phyloP scores from a whole-genome alignment of 768 basidiomycete genomes.

The Tylopilus subfusipes region DNA sequence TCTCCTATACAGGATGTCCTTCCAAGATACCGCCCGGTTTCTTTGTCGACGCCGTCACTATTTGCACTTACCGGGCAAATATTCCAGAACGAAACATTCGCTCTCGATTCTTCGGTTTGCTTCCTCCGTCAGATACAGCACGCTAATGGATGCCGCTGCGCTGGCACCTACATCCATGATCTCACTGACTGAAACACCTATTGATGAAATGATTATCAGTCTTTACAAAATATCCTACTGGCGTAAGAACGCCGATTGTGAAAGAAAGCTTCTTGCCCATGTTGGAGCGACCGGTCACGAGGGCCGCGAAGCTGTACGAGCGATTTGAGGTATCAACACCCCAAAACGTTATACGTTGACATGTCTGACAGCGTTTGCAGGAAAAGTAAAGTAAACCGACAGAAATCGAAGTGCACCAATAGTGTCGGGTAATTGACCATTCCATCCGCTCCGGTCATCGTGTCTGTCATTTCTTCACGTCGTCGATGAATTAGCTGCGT shows the following conservation, averaged over 20 bases:
- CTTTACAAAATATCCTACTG: slow-evolving; percentile 90
- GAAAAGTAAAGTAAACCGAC: no score
- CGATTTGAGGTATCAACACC: slow-evolving; percentile 64
- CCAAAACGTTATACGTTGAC: neutral
- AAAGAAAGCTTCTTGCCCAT: slow-evolving; percentile 61
- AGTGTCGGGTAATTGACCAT: slow-evolving; percentile 71
- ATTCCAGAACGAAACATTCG: slow-evolving; percentile 71
- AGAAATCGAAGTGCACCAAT: slow-evolving; percentile 81
- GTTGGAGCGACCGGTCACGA: slow-evolving; percentile 65
- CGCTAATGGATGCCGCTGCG: slow-evolving; percentile 79
- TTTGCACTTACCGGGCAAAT: slow-evolving; percentile 82
- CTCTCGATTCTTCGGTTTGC: slow-evolving; percentile 65
- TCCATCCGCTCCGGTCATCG: slow-evolving; percentile 72
- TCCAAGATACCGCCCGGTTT: slow-evolving; percentile 42
- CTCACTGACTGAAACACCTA: slow-evolving; percentile 59
- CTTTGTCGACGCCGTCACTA: slow-evolving; percentile 44
- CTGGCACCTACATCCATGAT: slow-evolving; percentile 69
- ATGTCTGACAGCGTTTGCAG: slow-evolving; percentile 35
- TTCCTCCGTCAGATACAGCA: slow-evolving; percentile 63
- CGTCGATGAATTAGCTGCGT: slow-evolving; percentile 51
- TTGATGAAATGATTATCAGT: slow-evolving; percentile 80
- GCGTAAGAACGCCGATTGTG: slow-evolving; percentile 74
- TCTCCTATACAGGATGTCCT: slow-evolving; percentile 48
- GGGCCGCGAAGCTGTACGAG: slow-evolving; percentile 56
- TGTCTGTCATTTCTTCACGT: slow-evolving; percentile 59